Evolutionary conservation across 2,329 filamentous ascomycete species (phyloP), one percentile per base, ranked within the genome.

Genomic region (Metarhizium humberi): DNA sequence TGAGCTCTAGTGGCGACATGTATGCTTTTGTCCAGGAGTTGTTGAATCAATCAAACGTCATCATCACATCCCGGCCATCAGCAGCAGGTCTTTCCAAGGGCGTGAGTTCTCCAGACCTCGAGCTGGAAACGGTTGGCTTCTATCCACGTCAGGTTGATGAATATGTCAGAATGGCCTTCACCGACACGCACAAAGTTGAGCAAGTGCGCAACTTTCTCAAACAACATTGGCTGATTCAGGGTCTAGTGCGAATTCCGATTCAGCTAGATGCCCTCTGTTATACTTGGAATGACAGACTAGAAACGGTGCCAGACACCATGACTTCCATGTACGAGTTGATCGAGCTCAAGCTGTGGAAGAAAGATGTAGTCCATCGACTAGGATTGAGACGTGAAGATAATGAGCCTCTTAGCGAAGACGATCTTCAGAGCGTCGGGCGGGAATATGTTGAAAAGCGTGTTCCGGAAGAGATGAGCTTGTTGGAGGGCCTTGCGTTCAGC

Each of bases 221-320:
- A 25, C 25, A 25, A 25, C 25, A 4, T 25, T 25, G 25, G 25
- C 25, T 4, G 0, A 25, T 25, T 25, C 25, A 25, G 25, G 25
- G 25, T 25, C 25, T 25, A 0, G 25, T 25, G 25, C 25, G 25
- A 25, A 25, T 25, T 25, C 25, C 25, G 0, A 25, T 25, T 54
- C 72, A 71, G 50, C 61, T 77, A 1, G 74, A 76, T 62, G 73
- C 73, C 1, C 55, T 76, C 20, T 76, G 73, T 56, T 71, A 62
- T 47, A 67, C 54, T 16, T 75, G 72, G 72, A 54, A 65, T 0
- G 56, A 61, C 36, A 25, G 25, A 25, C 55, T 63, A 30, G 11
- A 32, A 42, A 25, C 46, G 1, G 45, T 47, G 4, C 62, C 58
- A 3, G 50, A 69, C 20, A 73, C 70, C 2, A 75, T 75, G 70